Percentiles rank a stretch among this genome's conserved stretches.
Conservation (phyloP, 441 rosid species). For the Kokia cookei region DNA sequence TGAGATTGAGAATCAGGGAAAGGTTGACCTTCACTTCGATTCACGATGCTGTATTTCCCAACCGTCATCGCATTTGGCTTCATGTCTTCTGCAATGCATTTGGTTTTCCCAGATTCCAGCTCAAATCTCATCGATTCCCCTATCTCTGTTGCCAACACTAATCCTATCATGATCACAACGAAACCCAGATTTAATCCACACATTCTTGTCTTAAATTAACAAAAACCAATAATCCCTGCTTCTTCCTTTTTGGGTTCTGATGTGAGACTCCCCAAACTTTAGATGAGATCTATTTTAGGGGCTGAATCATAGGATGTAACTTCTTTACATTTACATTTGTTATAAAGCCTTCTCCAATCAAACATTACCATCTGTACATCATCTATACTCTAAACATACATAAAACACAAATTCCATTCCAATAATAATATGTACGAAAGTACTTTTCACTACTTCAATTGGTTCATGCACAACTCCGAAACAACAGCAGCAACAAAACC, state of each 20-base stretch:
- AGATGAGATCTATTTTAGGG: not conserved
- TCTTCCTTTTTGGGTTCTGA: not conserved
- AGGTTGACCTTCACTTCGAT: slow-evolving; percentile 41
- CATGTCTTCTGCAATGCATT: slow-evolving; percentile 86
- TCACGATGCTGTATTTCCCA: slow-evolving; percentile 55
- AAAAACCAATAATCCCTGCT: not conserved
- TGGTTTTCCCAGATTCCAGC: slow-evolving; percentile 49
- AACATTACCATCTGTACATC: not conserved
- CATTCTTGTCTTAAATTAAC: slow-evolving; percentile 4
- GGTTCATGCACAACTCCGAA: not conserved
- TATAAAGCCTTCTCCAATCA: not conserved
- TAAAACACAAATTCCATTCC: no score
- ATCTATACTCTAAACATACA: no score
- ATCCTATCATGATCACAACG: slow-evolving; percentile 8
- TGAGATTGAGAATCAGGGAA: slow-evolving; percentile 54
- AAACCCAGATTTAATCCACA: slow-evolving; percentile 7
- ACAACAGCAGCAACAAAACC: slow-evolving; percentile 9
- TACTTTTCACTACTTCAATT: not conserved
- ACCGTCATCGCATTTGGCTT: slow-evolving; percentile 52
- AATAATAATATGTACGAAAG: not conserved
- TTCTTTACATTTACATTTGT: not conserved
- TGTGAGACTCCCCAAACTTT: not conserved
- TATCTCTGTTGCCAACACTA: slow-evolving; percentile 10
- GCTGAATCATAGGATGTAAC: not conserved
- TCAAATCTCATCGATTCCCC: slow-evolving; percentile 60